Evolutionary conservation across 148 eudicot species (phyloP), one percentile per base, ranked within the genome.

Genomic region (Persicaria tinctoria): DNA sequence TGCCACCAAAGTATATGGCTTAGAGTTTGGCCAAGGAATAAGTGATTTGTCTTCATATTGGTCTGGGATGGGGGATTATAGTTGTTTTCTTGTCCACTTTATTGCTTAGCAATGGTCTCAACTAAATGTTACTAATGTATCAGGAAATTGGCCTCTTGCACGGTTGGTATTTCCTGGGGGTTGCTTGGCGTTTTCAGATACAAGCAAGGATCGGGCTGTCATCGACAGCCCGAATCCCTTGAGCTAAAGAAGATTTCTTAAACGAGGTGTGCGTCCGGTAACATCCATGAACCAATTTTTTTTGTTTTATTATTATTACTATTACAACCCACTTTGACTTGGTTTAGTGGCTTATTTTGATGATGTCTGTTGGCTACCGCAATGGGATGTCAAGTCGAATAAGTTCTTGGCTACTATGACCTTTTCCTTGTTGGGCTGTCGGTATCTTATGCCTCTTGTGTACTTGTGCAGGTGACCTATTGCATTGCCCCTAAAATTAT

Each of bases 391-490:
- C 48, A 44, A 44, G 14, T 66, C 17, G 46, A 41, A 66, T 13
- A 44, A 41, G 11, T 50, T 50, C 9, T 41, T 44, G 70, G 18
- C 48, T 44, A 4, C 7, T 4, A 66, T 66, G 48, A 66, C 8
- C 70, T 41, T 14, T 66, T 64, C 68, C 68, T 62, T 13, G 45
- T 63, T 27, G 13, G 70, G 70, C 3, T 66, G 17, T 41, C 70
- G 17, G 46, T 64, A 38, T 64, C 70, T 64, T 38, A 64, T 38
- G n/a, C n/a, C 46, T 74, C 74, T 74, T 46, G 9, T 71, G 27
- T 49, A 73, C 73, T 48, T 72, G 71, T 85, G 84, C 85, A 81
- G 90, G 83, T 80, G 83, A 62, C 69, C 71, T 73, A 53, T 49
- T 70, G 11, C 55, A 3, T 23, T 18, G 51, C 56, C 75, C 32